Conservation (phyloP, 225 moss, liverwort and hornwort species). For the Polytrichum formosum region DNA sequence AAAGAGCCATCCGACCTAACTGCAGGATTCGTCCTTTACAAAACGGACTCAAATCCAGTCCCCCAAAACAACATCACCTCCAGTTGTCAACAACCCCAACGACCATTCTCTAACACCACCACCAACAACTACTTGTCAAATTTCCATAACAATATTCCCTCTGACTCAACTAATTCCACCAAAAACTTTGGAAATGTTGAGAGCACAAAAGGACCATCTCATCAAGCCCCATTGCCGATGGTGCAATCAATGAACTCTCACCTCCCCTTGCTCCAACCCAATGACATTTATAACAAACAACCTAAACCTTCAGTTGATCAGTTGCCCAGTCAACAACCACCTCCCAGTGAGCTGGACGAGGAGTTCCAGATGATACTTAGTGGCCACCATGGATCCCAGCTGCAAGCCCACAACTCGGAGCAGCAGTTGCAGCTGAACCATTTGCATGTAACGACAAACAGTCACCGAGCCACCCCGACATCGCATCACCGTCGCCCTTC, state of each 20-base stretch:
- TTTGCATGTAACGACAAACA: neutral
- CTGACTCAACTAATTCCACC: neutral
- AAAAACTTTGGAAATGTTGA: neutral
- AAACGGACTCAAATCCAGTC: slow-evolving; percentile 1
- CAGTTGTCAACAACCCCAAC: neutral
- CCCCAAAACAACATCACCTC: neutral
- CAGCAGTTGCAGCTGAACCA: slow-evolving; percentile 11
- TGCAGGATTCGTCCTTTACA: neutral
- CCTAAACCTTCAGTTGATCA: neutral
- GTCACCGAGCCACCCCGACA: neutral
- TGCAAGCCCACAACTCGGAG: slow-evolving; percentile 1
- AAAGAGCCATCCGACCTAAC: neutral
- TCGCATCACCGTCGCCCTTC: too few species aligned
- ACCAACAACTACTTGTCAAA: neutral
- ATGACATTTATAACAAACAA: slow-evolving; percentile 8
- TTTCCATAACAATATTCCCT: neutral
- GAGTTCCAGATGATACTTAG: slow-evolving; percentile 15
- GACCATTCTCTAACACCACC: slow-evolving; percentile 6
- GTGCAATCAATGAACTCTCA: slow-evolving; percentile 38
- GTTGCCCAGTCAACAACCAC: neutral
- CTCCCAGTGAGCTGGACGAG: slow-evolving; percentile 4
- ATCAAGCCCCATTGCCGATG: slow-evolving; percentile 2
- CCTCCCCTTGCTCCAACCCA: slow-evolving; percentile 28
- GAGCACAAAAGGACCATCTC: neutral
- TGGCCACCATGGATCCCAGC: neutral